Percentiles rank a stretch among this genome's conserved stretches.
phyloP scores from a whole-genome alignment of 2,329 filamentous ascomycete genomes.

The Stemphylium lycopersici region DNA sequence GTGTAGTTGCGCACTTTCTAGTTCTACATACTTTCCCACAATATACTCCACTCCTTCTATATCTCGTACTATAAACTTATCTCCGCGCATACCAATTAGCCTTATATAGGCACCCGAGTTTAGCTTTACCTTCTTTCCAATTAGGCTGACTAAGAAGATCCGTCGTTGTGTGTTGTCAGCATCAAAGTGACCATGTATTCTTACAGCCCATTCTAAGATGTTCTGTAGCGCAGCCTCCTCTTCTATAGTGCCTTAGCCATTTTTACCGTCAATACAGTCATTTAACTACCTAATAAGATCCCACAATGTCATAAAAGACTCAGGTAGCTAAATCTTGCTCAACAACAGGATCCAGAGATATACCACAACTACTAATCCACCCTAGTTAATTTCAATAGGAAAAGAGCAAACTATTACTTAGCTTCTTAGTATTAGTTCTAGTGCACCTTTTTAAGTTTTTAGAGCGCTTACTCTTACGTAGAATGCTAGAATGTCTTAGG shows the following conservation, averaged over 20 bases:
- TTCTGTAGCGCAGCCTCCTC: not conserved
- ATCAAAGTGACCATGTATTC: not conserved
- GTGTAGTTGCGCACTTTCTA: not conserved
- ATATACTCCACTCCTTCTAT: not conserved
- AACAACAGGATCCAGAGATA: not conserved
- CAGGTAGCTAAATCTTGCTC: not conserved
- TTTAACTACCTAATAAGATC: not conserved
- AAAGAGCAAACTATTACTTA: not conserved
- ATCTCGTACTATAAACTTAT: not conserved
- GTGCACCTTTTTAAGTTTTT: not conserved
- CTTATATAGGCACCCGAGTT: not conserved
- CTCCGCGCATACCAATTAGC: not conserved
- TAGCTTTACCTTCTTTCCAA: slow-evolving; percentile 1
- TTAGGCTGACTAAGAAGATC: not conserved
- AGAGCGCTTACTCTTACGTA: not conserved
- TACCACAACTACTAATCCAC: not conserved
- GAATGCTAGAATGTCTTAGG: not conserved
- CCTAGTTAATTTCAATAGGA: not conserved
- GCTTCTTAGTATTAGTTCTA: not conserved
- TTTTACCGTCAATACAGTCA: not conserved
- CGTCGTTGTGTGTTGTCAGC: not conserved
- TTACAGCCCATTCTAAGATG: not conserved
- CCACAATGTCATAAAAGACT: not conserved
- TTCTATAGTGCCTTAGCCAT: not conserved
- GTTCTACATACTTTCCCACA: not conserved